Evolutionary conservation across 495 filamentous ascomycete species (phyloP).

Genomic region (Penicillium canariense): DNA sequence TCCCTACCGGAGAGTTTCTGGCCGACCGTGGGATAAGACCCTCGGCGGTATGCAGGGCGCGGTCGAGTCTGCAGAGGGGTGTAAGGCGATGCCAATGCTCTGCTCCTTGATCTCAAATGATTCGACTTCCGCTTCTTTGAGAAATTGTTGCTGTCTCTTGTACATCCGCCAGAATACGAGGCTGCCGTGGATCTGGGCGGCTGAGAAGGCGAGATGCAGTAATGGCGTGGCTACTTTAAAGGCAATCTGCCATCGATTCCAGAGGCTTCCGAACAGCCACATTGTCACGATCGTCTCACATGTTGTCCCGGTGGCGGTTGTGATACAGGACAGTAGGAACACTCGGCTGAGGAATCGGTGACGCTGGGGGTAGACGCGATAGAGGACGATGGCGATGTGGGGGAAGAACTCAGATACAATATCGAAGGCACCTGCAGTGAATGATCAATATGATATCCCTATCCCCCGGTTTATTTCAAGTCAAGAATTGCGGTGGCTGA

Average conservation of each 20-base stretch:
- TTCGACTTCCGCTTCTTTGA: constrained; percentile 37
- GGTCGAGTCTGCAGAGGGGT: not conserved
- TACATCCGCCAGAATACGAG: constrained; percentile 46
- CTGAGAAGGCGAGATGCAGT: constrained; percentile 44
- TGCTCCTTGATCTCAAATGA: constrained; percentile 37
- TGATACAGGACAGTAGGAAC: constrained; percentile 37
- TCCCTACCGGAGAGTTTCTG: not conserved
- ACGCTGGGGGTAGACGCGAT: constrained; percentile 38
- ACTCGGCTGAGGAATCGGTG: constrained; percentile 44
- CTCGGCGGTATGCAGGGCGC: not conserved
- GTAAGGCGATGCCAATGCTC: not conserved
- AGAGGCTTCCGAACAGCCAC: constrained; percentile 48
- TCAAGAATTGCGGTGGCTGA: not conserved
- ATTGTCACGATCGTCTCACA: constrained; percentile 48
- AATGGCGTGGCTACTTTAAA: constrained; percentile 51
- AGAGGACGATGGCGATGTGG: constrained; percentile 49
- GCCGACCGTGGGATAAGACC: no score
- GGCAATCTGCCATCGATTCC: constrained; percentile 44
- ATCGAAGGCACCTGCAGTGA: constrained; percentile 44
- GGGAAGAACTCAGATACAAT: constrained; percentile 50
- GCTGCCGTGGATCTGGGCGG: constrained; percentile 46
- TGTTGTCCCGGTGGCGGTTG: constrained; percentile 41
- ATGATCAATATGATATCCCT: not conserved
- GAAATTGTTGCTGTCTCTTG: constrained; percentile 26
- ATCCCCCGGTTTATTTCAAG: no score